These are phyloP conservation scores for Nicotiana obtusifolia DNA, from an alignment of 257 asterid species.

Conservation along the genomic window DNA sequence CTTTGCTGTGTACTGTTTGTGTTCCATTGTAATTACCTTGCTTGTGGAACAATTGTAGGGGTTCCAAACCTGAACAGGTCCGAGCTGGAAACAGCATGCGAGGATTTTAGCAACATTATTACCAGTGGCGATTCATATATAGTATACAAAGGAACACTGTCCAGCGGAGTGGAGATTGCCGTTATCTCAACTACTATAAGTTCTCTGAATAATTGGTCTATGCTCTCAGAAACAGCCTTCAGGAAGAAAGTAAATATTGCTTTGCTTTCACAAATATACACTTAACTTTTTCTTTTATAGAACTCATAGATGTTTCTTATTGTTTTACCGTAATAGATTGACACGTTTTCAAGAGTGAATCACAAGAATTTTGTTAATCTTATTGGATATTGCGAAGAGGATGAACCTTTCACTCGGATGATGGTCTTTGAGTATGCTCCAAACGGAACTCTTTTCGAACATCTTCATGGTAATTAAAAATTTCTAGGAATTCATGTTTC, in stretches of 20 bases:
- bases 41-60: constrained; percentile 33
- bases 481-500: neutral
- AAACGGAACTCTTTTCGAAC: constrained; percentile 83
- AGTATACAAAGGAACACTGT: constrained; percentile 80
- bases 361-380: constrained; percentile 80
- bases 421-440: constrained; percentile 92
- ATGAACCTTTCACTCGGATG: constrained; percentile 72
- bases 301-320: neutral
- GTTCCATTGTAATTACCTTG: neutral
- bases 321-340: constrained; percentile 20
- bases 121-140: constrained; percentile 33
- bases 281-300: neutral
- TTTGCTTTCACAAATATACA: neutral
- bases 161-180: constrained; percentile 92
- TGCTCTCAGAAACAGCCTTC: constrained; percentile 54
- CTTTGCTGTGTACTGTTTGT: neutral
- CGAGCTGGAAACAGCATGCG: constrained; percentile 89
- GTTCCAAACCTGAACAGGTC: constrained; percentile 79
- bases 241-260: constrained; percentile 57
- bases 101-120: constrained; percentile 91
- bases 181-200: constrained; percentile 64
- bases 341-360: constrained; percentile 45
- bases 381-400: constrained; percentile 76
- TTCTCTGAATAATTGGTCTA: constrained; percentile 64
- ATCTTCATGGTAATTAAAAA: constrained; percentile 60